Evolutionary conservation across 192 early-diverging fungal genomes (phyloP).

Genomic region (Coemansia sp.): DNA sequence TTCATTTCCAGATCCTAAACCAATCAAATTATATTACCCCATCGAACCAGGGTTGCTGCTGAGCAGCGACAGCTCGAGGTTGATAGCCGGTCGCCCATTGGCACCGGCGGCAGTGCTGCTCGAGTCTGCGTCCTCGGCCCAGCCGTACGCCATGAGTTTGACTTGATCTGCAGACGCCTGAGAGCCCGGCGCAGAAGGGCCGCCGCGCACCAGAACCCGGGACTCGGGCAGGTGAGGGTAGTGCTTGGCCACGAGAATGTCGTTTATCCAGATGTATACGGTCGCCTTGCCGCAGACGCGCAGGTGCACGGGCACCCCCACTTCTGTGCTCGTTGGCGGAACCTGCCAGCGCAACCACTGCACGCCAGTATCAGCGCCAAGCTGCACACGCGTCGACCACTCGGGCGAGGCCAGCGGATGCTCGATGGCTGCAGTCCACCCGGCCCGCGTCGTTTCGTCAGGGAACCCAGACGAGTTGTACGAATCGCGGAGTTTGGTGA

Average conservation of each 20-base stretch:
- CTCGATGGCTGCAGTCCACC: conserved; percentile 41
- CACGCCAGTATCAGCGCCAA: conserved; percentile 37
- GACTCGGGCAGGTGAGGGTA: conserved; percentile 49
- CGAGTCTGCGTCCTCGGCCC: conserved; percentile 29
- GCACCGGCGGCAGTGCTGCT: not conserved
- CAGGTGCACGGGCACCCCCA: conserved; percentile 57
- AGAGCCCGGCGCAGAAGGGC: not conserved
- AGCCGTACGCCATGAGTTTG: conserved; percentile 39
- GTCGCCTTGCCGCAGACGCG: conserved; percentile 61
- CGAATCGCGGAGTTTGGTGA: conserved; percentile 50
- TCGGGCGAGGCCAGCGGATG: conserved; percentile 20
- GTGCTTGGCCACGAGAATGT: conserved; percentile 62
- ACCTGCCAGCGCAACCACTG: conserved; percentile 32
- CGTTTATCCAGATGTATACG: conserved; percentile 64
- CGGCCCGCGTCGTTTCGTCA: conserved; percentile 50
- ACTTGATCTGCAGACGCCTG: conserved; percentile 3
- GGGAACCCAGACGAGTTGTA: conserved; percentile 71
- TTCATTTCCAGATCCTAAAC: too few species aligned
- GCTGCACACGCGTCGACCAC: conserved; percentile 25
- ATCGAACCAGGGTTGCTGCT: not conserved
- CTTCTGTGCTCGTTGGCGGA: not conserved
- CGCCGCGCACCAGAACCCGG: conserved; percentile 21
- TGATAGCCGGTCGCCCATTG: not conserved
- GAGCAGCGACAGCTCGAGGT: conserved; percentile 24
- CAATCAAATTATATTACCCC: not conserved